Evolutionary conservation across 164 flowering plant species (phyloP).

Genomic region (Paratinospora sagittata): DNA sequence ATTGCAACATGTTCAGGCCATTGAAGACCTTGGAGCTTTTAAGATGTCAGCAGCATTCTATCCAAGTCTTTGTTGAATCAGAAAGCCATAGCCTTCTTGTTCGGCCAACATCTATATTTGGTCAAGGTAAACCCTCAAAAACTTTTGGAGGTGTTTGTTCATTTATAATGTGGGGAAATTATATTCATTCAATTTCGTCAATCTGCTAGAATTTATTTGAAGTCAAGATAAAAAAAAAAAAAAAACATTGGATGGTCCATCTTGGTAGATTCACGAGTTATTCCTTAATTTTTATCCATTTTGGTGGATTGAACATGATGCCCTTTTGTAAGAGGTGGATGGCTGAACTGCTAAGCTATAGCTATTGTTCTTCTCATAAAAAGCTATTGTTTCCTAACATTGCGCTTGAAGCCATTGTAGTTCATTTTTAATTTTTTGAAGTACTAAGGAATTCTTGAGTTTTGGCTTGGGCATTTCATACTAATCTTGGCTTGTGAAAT

Average conservation of each 20-base stretch:
- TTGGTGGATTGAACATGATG: too few relatives aligned
- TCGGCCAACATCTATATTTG: not conserved
- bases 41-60: slow-evolving; percentile 60
- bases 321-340: too few relatives aligned
- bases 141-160: not conserved
- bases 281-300: too few relatives aligned
- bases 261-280: too few relatives aligned
- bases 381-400: too few relatives aligned
- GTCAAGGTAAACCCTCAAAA: not conserved
- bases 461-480: too few relatives aligned
- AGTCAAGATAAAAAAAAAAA: not conserved
- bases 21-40: slow-evolving; percentile 46
- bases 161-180: not conserved
- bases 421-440: too few relatives aligned
- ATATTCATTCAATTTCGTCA: not conserved
- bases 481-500: too few relatives aligned
- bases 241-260: not conserved
- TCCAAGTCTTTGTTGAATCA: slow-evolving; percentile 50
- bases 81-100: not conserved
- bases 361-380: too few relatives aligned
- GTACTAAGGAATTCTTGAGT: too few relatives aligned
- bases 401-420: too few relatives aligned
- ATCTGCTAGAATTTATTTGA: not conserved
- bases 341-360: too few relatives aligned
- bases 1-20: slow-evolving; percentile 30